Conservation (phyloP, 2,329 filamentous ascomycete genomes). For the Aspergillus thermomutatus region DNA sequence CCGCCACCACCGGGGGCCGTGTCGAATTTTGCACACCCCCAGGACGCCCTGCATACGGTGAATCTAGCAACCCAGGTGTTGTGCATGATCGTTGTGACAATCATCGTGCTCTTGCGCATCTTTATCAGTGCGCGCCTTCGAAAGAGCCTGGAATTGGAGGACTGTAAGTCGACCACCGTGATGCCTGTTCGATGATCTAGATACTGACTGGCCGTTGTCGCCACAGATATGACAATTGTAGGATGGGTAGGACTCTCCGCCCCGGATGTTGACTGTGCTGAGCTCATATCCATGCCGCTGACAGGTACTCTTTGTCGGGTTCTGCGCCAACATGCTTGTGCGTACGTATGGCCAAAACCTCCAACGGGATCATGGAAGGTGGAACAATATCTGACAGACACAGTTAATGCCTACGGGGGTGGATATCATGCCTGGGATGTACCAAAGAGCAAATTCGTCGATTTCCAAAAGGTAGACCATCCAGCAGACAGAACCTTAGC, state of each 20-base stretch:
- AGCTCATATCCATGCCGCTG: not conserved
- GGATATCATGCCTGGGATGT: conserved; percentile 27
- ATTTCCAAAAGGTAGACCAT: conserved; percentile 18
- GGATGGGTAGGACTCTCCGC: conserved; percentile 9
- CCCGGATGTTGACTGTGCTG: not conserved
- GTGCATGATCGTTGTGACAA: conserved; percentile 17
- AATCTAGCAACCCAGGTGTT: conserved; percentile 20
- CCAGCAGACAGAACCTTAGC: not conserved
- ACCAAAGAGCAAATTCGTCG: conserved; percentile 7
- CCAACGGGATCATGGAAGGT: not conserved
- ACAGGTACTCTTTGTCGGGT: conserved; percentile 10
- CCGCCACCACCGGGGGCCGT: conserved; percentile 13
- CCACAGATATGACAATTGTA: conserved; percentile 8
- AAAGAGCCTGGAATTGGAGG: conserved; percentile 14
- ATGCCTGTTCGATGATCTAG: not conserved
- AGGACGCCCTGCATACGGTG: conserved; percentile 15
- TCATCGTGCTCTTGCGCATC: conserved; percentile 17
- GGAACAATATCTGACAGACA: not conserved
- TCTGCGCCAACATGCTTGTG: conserved; percentile 11
- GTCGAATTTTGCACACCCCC: conserved; percentile 4
- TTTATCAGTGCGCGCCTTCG: conserved; percentile 12
- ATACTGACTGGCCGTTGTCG: conserved; percentile 3
- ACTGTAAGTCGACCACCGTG: conserved; percentile 12
- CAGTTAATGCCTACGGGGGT: conserved; percentile 20
- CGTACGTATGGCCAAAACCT: not conserved